phyloP scores from a whole-genome alignment of 73 alveolate species.

The Tetrahymena borealis region DNA sequence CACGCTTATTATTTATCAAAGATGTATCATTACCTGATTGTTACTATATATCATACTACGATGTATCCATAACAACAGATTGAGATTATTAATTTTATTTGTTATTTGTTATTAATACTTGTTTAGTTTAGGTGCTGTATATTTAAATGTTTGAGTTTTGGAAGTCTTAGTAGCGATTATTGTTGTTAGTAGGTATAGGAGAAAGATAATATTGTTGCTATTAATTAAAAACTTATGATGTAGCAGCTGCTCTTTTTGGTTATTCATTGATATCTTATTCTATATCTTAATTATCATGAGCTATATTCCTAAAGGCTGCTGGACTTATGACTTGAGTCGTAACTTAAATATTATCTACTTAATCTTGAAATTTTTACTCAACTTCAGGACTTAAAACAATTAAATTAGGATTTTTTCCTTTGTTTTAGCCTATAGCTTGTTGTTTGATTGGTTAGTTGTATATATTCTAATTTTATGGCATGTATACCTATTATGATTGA shows the following conservation, averaged over 20 bases:
- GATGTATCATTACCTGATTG: not conserved
- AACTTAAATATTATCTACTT: not conserved
- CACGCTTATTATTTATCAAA: not conserved
- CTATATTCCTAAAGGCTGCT: not conserved
- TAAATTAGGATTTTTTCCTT: too few relatives aligned
- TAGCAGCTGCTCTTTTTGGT: not conserved
- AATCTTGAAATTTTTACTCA: not conserved
- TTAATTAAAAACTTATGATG: not conserved
- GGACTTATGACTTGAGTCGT: not conserved
- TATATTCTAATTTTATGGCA: too few relatives aligned
- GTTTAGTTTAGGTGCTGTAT: not conserved
- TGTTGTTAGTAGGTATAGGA: not conserved
- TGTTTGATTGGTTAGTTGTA: too few relatives aligned
- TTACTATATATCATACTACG: not conserved
- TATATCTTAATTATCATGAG: not conserved
- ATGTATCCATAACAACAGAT: not conserved
- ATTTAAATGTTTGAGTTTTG: not conserved
- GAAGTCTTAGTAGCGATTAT: not conserved
- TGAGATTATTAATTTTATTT: not conserved
- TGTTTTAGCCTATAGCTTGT: not conserved
- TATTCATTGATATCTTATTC: not conserved
- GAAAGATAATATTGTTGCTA: not conserved
- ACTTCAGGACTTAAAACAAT: too few relatives aligned
- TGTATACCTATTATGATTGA: not conserved
- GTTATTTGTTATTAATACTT: not conserved